Percentiles rank a stretch among this genome's conserved stretches.
phyloP scores from a whole-genome alignment of 331 rosid species.

The Malus hybrid region DNA sequence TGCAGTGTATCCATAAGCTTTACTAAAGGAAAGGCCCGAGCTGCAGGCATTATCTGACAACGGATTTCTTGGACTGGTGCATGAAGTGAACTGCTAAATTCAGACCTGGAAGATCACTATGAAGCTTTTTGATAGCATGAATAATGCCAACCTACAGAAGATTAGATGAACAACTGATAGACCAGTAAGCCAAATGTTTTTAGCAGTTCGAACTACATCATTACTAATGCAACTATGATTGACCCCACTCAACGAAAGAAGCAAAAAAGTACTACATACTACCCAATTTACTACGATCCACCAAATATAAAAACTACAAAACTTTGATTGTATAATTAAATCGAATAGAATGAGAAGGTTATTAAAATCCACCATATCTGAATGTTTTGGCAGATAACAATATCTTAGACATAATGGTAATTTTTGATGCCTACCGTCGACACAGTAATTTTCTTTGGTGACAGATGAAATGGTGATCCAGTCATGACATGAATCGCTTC shows the following conservation, averaged over 20 bases:
- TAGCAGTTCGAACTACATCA: neutral
- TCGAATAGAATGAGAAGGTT: neutral
- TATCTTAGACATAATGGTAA: neutral
- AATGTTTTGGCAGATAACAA: no score
- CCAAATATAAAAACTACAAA: neutral
- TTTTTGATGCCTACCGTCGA: slow-evolving; percentile 52
- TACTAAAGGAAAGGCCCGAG: slow-evolving; percentile 87
- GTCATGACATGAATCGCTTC: slow-evolving; percentile 80
- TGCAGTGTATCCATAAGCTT: slow-evolving; percentile 81
- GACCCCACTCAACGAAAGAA: neutral
- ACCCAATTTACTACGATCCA: neutral
- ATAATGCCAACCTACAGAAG: slow-evolving; percentile 73
- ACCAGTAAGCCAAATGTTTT: slow-evolving; percentile 15
- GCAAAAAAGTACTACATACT: neutral
- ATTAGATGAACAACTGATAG: slow-evolving; percentile 6
- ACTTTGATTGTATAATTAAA: neutral
- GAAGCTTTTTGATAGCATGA: slow-evolving; percentile 88
- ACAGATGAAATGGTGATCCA: slow-evolving; percentile 71
- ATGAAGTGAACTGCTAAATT: slow-evolving; percentile 94
- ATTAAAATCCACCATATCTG: neutral
- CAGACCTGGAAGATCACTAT: slow-evolving; percentile 82
- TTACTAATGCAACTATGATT: neutral
- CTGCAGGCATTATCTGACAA: slow-evolving; percentile 99
- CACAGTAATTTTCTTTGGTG: slow-evolving; percentile 68
- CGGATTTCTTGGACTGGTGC: slow-evolving; percentile 91